Conservation (phyloP, 345 rosid species). For the Psidium friedrichsthalianum region DNA sequence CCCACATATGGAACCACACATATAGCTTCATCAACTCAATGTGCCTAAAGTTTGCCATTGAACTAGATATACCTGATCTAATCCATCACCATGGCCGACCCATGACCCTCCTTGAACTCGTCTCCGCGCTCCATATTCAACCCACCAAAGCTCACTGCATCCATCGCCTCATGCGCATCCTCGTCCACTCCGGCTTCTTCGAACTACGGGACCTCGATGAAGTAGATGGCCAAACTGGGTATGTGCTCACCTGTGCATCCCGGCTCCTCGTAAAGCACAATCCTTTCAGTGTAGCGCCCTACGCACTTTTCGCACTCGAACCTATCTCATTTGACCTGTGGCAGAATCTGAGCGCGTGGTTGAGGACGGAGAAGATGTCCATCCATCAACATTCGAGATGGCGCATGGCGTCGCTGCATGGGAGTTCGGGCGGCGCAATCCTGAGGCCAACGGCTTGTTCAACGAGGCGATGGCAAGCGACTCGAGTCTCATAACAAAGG, state of each 20-base stretch:
- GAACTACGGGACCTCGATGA: not conserved
- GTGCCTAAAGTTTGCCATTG: constrained; percentile 26
- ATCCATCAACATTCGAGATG: not conserved
- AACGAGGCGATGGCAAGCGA: constrained; percentile 26
- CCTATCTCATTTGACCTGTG: not conserved
- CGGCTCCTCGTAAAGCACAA: constrained; percentile 12
- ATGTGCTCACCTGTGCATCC: constrained; percentile 7
- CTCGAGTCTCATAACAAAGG: not conserved
- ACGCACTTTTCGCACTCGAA: not conserved
- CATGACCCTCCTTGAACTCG: constrained; percentile 18
- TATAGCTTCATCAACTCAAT: constrained; percentile 12
- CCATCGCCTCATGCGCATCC: constrained; percentile 20
- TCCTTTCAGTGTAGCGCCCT: not conserved
- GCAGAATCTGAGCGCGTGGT: constrained; percentile 15
- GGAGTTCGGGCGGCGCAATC: not conserved
- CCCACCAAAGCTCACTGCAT: constrained; percentile 6
- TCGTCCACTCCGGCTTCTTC: constrained; percentile 28
- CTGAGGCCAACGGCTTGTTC: not conserved
- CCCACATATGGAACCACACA: constrained; percentile 16
- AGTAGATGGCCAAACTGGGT: not conserved
- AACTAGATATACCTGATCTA: constrained; percentile 24
- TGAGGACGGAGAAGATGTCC: not conserved
- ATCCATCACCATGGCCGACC: constrained; percentile 25
- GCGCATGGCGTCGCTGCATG: not conserved
- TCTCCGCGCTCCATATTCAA: constrained; percentile 1